These are phyloP conservation scores for Lathyrus tuberosus DNA, from an alignment of 306 rosid genomes.

Conservation along the genomic window DNA sequence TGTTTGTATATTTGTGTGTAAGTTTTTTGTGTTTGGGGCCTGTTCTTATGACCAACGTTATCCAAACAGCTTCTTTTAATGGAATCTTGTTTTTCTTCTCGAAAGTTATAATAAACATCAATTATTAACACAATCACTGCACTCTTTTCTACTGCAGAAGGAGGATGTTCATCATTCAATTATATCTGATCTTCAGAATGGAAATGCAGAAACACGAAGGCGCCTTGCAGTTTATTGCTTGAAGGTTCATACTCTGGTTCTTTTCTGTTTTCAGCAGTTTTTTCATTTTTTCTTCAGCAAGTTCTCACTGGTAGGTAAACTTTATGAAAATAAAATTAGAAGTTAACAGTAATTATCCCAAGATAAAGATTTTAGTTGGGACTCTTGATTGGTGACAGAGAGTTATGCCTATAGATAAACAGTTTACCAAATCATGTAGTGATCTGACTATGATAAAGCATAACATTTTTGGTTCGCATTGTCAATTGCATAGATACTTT, in stretches of 20 bases:
- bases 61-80: slow-evolving; percentile 36
- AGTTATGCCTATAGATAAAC: slow-evolving; percentile 14
- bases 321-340: slow-evolving; percentile 9
- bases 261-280: slow-evolving; percentile 20
- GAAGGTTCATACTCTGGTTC: slow-evolving; percentile 61
- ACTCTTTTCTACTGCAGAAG: slow-evolving; percentile 60
- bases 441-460: slow-evolving; percentile 16
- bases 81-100: slow-evolving; percentile 21
- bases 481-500: slow-evolving; percentile 4
- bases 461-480: slow-evolving; percentile 20
- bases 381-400: slow-evolving; percentile 18
- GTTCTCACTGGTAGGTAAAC: slow-evolving; percentile 29
- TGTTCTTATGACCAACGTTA: slow-evolving; percentile 2
- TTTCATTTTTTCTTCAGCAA: background rate
- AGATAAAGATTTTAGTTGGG: slow-evolving; percentile 22
- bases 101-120: slow-evolving; percentile 18
- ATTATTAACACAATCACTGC: slow-evolving; percentile 38
- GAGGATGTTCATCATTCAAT: slow-evolving; percentile 98
- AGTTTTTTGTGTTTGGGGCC: slow-evolving; percentile 6
- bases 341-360: slow-evolving; percentile 2
- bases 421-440: background rate
- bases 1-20: slow-evolving; percentile 16
- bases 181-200: slow-evolving; percentile 97
- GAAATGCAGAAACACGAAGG: slow-evolving; percentile 93
- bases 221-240: slow-evolving; percentile 98